Evolutionary conservation across 768 basidiomycete genomes (phyloP).

Genomic region (Hypholoma fasciculare): DNA sequence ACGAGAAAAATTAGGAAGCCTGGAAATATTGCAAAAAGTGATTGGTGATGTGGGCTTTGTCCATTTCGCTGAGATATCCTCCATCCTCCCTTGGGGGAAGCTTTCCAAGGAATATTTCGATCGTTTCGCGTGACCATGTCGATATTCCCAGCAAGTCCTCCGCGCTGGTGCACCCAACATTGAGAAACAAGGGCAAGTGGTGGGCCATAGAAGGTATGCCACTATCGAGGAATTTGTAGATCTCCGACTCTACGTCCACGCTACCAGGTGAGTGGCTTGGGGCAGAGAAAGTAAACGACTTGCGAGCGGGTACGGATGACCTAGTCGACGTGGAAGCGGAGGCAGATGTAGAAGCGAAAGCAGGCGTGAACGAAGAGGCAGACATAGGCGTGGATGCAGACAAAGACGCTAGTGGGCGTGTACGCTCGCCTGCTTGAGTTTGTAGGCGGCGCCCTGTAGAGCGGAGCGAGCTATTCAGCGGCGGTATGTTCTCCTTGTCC

Average conservation of each 20-base stretch:
- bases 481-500: too few relatives aligned
- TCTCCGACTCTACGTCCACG: neutral
- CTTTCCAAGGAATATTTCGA: neutral
- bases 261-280: neutral
- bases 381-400: too few relatives aligned
- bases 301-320: too few relatives aligned
- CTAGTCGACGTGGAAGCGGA: too few relatives aligned
- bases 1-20: neutral
- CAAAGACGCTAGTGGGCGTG: too few relatives aligned
- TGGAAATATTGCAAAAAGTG: neutral
- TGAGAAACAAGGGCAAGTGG: slow-evolving; percentile 1
- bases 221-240: slow-evolving; percentile 5
- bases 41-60: neutral
- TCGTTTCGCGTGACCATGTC: slow-evolving; percentile 1
- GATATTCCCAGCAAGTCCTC: slow-evolving; percentile 7
- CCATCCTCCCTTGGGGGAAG: neutral
- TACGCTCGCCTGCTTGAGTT: too few relatives aligned
- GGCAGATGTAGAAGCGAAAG: too few relatives aligned
- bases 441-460: too few relatives aligned
- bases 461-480: too few relatives aligned
- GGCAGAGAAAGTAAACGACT: neutral
- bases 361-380: too few relatives aligned
- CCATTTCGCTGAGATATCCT: neutral
- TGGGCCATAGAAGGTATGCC: slow-evolving; percentile 11
- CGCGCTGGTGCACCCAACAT: slow-evolving; percentile 8